Percentiles rank a stretch among this genome's conserved stretches.
phyloP scores from a whole-genome alignment of 2,329 filamentous ascomycete genomes.

The Botrytis medusae region DNA sequence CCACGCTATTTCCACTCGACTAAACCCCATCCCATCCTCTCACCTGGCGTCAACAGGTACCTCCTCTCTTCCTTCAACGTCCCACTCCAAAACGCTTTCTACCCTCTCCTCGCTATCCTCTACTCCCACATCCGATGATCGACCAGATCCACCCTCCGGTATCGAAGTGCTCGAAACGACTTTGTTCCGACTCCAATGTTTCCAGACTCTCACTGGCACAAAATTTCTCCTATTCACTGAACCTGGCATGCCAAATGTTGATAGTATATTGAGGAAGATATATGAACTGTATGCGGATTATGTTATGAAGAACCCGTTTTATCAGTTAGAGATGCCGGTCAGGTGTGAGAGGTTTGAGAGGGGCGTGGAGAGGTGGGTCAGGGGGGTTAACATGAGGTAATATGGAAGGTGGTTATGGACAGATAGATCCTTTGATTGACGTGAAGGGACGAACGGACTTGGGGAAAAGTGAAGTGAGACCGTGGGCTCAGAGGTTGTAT shows the following conservation, averaged over 20 bases:
- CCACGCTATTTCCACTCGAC: slow-evolving; percentile 55
- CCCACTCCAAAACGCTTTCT: slow-evolving; percentile 67
- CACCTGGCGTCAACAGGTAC: neutral
- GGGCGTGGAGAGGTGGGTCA: slow-evolving; percentile 77
- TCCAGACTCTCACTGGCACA: slow-evolving; percentile 88
- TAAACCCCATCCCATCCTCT: slow-evolving; percentile 18
- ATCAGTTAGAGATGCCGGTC: slow-evolving; percentile 96
- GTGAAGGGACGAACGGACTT: neutral
- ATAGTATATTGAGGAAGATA: slow-evolving; percentile 76
- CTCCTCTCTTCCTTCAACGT: slow-evolving; percentile 44
- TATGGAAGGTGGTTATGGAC: neutral
- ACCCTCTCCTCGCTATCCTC: slow-evolving; percentile 51
- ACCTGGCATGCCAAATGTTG: slow-evolving; percentile 69
- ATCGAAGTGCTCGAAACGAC: slow-evolving; percentile 92
- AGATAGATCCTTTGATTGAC: neutral
- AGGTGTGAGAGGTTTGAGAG: slow-evolving; percentile 94
- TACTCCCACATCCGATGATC: slow-evolving; percentile 49
- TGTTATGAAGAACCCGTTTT: slow-evolving; percentile 99
- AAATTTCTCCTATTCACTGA: slow-evolving; percentile 98
- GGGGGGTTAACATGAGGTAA: slow-evolving; percentile 59
- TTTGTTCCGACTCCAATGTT: slow-evolving; percentile 94
- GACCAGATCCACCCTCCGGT: slow-evolving; percentile 69
- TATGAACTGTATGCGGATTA: slow-evolving; percentile 96
- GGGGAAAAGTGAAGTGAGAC: neutral
- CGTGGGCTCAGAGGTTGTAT: neutral